These are phyloP conservation scores for Hibiscus syriacus DNA, from an alignment of 345 rosid genomes.

Conservation along the genomic window DNA sequence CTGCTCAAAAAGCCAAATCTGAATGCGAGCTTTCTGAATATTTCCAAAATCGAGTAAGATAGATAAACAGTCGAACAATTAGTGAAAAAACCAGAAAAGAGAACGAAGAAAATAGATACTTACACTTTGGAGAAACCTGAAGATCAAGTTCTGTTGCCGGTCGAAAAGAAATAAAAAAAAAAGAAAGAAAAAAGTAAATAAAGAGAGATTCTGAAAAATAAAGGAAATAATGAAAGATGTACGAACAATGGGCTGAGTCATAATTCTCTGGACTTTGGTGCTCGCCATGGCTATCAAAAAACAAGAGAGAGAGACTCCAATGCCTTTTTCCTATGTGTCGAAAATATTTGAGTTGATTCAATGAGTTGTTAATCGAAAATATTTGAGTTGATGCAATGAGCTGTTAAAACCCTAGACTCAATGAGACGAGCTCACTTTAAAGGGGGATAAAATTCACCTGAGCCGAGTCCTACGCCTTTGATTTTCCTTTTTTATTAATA, in stretches of 20 bases:
- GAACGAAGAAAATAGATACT: constrained; percentile 22
- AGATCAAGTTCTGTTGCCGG: constrained; percentile 68
- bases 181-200: background rate
- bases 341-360: too few relatives aligned
- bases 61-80: too few relatives aligned
- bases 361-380: too few relatives aligned
- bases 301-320: background rate
- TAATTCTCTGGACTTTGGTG: constrained; percentile 76
- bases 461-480: too few relatives aligned
- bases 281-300: constrained; percentile 12
- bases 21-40: constrained; percentile 81
- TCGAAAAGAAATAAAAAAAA: too few relatives aligned
- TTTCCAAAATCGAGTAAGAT: background rate
- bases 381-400: too few relatives aligned
- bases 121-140: constrained; percentile 94
- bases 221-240: background rate
- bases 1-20: too few relatives aligned
- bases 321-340: background rate
- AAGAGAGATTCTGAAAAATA: background rate
- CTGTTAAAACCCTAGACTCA: too few relatives aligned
- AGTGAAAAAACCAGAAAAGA: background rate
- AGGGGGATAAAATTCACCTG: too few relatives aligned
- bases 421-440: too few relatives aligned
- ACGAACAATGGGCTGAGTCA: constrained; percentile 74
- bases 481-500: too few relatives aligned